Evolutionary conservation across 345 rosid genomes (phyloP), one percentile per base, ranked within the genome.

Genomic region (Punica granatum): DNA sequence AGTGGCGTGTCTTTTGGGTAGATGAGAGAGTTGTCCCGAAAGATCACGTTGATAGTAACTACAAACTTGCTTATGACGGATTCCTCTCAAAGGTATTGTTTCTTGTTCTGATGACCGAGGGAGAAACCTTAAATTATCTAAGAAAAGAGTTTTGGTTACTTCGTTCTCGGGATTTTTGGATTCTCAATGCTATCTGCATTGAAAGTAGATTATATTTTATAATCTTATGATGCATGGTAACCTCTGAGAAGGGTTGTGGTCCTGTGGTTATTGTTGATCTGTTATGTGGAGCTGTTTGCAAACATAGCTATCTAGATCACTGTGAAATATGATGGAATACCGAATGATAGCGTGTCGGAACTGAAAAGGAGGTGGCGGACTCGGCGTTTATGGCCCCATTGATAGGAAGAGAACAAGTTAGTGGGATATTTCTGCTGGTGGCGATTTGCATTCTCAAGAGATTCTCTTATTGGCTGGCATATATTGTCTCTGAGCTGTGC

Each of bases 11-110:
- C 16, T 90, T 93, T 66, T 93, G 98, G 98, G 85, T 85, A 9
- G 98, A 93, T 43, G 98, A 93, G 76, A 81, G 94, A 26, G 96
- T 93, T 68, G 96, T 93, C 70, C 97, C 97, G 0, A 90, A 85
- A 80, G 74, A 84, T 78, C 97, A 90, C 41, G 85, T 60, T 0
- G 97, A 93, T 70, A 87, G 96, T 56, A 93, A 93, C 82, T 93
- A 90, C 78, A 90, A 86, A 76, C 84, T 87, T 0, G 96, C 98
- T 31, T 79, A 69, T 32, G 94, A 88, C 73, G 71, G 76, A 15
- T 83, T 92, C 32, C 86, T 92, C 1, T 81, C 86, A 28, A 78
- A 84, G 90, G 98, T 92, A 74, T 60, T 2, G n/a, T 16, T 25
- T 13, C 37, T 32, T 7, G 30, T 26, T 46, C 21, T 69, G 3